A percentile compares a stretch with the other conserved stretches of the same genome.
Evolutionary conservation across 148 eudicot genomes (phyloP).

Genomic region (Hydrangea macrophylla): DNA sequence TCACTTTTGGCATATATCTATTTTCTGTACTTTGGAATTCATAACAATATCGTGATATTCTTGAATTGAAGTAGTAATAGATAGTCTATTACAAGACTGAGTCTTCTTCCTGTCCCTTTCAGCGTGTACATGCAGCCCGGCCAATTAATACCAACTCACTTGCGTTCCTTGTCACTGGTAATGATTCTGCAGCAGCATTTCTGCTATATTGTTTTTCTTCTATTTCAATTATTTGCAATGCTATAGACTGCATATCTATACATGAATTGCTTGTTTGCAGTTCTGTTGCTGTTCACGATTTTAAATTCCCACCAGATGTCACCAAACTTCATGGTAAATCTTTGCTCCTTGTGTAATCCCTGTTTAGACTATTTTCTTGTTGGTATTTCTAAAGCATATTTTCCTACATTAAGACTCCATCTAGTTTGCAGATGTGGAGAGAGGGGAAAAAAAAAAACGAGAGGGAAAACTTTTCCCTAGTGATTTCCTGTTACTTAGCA

Average conservation of each 20-base stretch:
- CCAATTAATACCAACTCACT: conserved; percentile 29
- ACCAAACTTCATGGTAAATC: conserved; percentile 44
- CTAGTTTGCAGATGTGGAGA: too few species aligned
- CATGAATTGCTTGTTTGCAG: conserved; percentile 19
- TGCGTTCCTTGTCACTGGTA: conserved; percentile 30
- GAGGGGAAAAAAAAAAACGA: too few species aligned
- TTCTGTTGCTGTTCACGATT: conserved; percentile 44
- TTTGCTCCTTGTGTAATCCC: neutral
- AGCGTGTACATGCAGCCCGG: conserved; percentile 27
- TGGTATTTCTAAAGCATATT: neutral
- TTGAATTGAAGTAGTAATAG: neutral
- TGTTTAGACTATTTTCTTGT: neutral
- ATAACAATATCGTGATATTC: neutral
- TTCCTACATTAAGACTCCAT: too few species aligned
- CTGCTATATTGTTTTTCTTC: neutral
- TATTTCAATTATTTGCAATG: neutral
- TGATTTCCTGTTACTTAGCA: too few species aligned
- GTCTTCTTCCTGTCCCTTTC: conserved; percentile 3
- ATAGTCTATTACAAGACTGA: neutral
- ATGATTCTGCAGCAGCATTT: neutral
- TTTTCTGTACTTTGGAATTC: neutral
- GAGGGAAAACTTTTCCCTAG: too few species aligned
- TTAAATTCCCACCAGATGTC: conserved; percentile 46
- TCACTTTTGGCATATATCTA: neutral
- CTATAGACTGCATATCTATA: conserved; percentile 1